Conservation (phyloP, 805 yeast genomes). For the Yamadazyma takamatsuzukensis region DNA sequence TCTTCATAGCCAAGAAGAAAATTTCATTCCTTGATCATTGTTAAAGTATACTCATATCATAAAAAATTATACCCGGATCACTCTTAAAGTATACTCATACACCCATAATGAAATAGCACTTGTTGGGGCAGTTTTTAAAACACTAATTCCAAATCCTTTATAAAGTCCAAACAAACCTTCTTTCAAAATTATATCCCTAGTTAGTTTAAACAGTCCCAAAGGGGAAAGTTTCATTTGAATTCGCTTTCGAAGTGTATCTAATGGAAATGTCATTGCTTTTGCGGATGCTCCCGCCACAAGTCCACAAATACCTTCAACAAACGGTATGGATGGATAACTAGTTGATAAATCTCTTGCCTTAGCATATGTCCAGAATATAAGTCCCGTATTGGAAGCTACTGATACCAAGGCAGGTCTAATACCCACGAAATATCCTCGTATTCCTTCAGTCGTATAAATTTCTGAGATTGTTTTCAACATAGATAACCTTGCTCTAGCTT, state of each 20-base stretch:
- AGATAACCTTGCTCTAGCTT: constrained; percentile 32
- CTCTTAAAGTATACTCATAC: constrained; percentile 45
- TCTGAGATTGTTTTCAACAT: constrained; percentile 21
- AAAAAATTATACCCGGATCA: no score
- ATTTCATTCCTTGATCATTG: background rate
- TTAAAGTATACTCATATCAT: background rate
- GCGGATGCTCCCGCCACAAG: constrained; percentile 72
- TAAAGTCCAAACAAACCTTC: constrained; percentile 73
- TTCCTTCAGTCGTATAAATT: constrained; percentile 33
- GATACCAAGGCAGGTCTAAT: constrained; percentile 52
- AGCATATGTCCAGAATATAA: constrained; percentile 71
- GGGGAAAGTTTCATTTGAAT: constrained; percentile 50
- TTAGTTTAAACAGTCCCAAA: constrained; percentile 17
- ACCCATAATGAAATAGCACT: constrained; percentile 62
- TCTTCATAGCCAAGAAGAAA: background rate
- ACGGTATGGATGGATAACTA: constrained; percentile 27
- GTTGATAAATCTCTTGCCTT: constrained; percentile 35
- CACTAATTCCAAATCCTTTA: constrained; percentile 67
- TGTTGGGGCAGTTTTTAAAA: constrained; percentile 80
- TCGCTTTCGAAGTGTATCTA: constrained; percentile 79
- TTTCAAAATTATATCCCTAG: constrained; percentile 36
- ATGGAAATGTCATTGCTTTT: constrained; percentile 75
- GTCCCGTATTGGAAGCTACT: constrained; percentile 67
- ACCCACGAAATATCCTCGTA: constrained; percentile 49
- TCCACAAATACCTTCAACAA: constrained; percentile 59